Base-by-base conservation (phyloP, 225 moss, liverwort and hornwort species). In the Lunularia cruciata region DNA sequence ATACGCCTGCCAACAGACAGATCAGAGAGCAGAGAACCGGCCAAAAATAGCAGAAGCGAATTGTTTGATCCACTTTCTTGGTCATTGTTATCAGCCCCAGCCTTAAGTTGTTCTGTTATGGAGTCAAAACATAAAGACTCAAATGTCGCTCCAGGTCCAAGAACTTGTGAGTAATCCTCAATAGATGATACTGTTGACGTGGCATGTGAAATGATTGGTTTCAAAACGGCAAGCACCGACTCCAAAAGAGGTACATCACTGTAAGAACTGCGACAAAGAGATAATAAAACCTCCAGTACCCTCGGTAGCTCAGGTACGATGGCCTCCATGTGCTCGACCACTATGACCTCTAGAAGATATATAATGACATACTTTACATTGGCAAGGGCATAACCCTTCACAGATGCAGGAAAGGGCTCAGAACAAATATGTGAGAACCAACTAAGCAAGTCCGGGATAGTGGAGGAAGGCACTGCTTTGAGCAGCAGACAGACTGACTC, bases 371-470 rank as follows among this genome's bases (percentile, higher is more conserved):
- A 95, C 43, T 88, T 87, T 48, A 86, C 85, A 69, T 91, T 95
- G 39, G 87, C 83, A 66, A 85, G 68, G 13, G 78, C 77, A 62
- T 85, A 95, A 25, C 86, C 85, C 77, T 74, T 82, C 25, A 86
- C 76, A 47, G 82, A 82, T 52, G 69, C 73, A 61, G 89, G 83
- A 70, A 95, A 95, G 19, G 94, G 91, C 51, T 95, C 83, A 16
- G 69, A 77, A 77, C 94, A 91, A 63, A 95, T 65, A 60, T 86
- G 89, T 45, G 89, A 86, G 53, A 91, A 95, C 94, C 94, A 95
- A 72, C 89, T 95, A 33, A 95, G 75, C 76, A 95, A 76, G 42
- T 95, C 94, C 38, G 94, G 89, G 53, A 95, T 83, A 69, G 81
- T 78, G 51, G 78, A 75, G 51, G 77, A 81, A 51, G 94, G 89